Conservation (phyloP, 2,329 filamentous ascomycete genomes). For the Trichoderma brevicompactum region DNA sequence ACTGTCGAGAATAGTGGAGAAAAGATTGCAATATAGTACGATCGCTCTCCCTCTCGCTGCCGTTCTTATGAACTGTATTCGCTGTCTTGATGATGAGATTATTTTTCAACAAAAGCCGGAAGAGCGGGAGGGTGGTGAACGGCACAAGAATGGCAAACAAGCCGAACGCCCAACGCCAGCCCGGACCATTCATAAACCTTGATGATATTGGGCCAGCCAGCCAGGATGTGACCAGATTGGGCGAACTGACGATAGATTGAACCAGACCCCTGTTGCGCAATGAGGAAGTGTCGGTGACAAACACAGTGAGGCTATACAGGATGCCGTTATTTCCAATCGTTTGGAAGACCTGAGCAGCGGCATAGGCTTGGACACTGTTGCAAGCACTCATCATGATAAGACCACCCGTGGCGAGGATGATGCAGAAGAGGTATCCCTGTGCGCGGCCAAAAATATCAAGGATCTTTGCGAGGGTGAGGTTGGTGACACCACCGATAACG, state of each 20-base stretch:
- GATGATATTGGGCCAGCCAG: slow-evolving; percentile 62
- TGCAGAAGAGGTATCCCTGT: slow-evolving; percentile 61
- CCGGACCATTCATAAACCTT: slow-evolving; percentile 53
- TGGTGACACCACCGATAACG: slow-evolving; percentile 62
- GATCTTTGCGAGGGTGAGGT: slow-evolving; percentile 68
- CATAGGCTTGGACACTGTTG: slow-evolving; percentile 62
- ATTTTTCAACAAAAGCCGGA: slow-evolving; percentile 46
- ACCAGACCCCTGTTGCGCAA: slow-evolving; percentile 68
- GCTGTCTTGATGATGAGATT: slow-evolving; percentile 63
- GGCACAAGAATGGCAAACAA: slow-evolving; percentile 67
- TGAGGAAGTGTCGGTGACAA: slow-evolving; percentile 69
- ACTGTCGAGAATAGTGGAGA: slow-evolving; percentile 60
- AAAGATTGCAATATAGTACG: slow-evolving; percentile 52
- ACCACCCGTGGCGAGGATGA: slow-evolving; percentile 55
- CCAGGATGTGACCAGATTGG: slow-evolving; percentile 69
- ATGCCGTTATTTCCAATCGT: slow-evolving; percentile 60
- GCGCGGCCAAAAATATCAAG: slow-evolving; percentile 70
- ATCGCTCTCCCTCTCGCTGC: slow-evolving; percentile 40
- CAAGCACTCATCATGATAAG: slow-evolving; percentile 70
- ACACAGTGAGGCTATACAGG: slow-evolving; percentile 55
- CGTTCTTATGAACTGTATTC: slow-evolving; percentile 59
- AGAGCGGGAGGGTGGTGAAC: slow-evolving; percentile 61
- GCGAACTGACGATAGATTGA: slow-evolving; percentile 66
- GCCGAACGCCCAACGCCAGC: slow-evolving; percentile 71
- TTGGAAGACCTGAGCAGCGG: slow-evolving; percentile 69